These are phyloP conservation scores for Alternaria brassicicola DNA, from an alignment of 2,329 filamentous ascomycete genomes.

Conservation along the genomic window DNA sequence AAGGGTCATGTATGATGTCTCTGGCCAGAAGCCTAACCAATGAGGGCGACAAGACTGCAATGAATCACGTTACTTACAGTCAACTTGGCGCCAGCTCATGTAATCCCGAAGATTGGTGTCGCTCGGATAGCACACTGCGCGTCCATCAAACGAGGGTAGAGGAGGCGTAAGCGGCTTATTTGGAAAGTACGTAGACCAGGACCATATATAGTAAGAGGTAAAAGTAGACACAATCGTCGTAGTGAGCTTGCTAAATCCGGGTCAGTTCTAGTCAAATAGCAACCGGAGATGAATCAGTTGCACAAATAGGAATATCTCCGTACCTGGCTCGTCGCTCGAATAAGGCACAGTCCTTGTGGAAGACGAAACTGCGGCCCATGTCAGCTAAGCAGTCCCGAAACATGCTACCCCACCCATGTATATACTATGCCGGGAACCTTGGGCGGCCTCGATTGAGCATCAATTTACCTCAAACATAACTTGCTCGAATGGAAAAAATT, in stretches of 20 bases:
- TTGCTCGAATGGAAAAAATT: background rate
- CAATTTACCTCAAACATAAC: constrained; percentile 25
- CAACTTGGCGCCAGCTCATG: constrained; percentile 94
- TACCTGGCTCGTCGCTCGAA: constrained; percentile 86
- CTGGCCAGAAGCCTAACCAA: background rate
- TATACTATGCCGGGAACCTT: background rate
- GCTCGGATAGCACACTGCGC: constrained; percentile 88
- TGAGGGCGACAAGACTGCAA: background rate
- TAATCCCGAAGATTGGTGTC: constrained; percentile 87
- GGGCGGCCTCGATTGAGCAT: constrained; percentile 1
- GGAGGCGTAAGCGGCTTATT: constrained; percentile 72
- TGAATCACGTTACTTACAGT: constrained; percentile 67
- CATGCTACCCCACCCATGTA: constrained; percentile 10
- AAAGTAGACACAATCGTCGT: constrained; percentile 93
- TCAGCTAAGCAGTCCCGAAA: constrained; percentile 35
- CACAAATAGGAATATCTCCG: constrained; percentile 13
- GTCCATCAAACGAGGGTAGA: constrained; percentile 88
- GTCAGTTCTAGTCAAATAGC: constrained; percentile 19
- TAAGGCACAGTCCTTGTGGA: constrained; percentile 79
- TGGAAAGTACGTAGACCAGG: constrained; percentile 79
- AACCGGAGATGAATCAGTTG: background rate
- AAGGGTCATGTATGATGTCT: background rate
- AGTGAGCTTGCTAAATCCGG: constrained; percentile 74
- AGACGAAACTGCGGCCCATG: constrained; percentile 73
- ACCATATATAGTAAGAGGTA: constrained; percentile 84